Evolutionary conservation across 352 stramenopile genomes (phyloP).

Genomic region (Phytophthora megakarya): DNA sequence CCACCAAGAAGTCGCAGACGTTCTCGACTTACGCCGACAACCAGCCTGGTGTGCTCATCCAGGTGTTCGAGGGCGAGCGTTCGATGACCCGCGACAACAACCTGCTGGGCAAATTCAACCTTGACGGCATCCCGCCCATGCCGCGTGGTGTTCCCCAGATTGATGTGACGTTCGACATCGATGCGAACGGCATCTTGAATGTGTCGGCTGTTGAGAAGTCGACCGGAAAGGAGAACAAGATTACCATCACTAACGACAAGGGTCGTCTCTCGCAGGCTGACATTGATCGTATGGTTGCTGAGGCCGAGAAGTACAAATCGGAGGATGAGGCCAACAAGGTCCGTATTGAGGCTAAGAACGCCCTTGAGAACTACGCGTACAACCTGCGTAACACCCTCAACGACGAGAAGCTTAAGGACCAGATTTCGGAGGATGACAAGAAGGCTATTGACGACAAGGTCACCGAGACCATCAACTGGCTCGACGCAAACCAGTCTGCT

Average conservation of each 20-base stretch:
- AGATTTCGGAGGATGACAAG: constrained; percentile 92
- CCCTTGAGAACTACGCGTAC: constrained; percentile 95
- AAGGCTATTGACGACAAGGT: constrained; percentile 86
- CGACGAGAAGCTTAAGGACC: constrained; percentile 94
- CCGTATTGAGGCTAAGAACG: constrained; percentile 97
- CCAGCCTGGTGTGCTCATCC: constrained; percentile 86
- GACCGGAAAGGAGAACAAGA: constrained; percentile 97
- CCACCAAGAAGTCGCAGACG: constrained; percentile 85
- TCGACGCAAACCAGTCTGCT: constrained; percentile 92
- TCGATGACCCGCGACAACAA: constrained; percentile 95
- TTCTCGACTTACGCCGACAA: constrained; percentile 92
- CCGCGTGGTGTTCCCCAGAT: constrained; percentile 90
- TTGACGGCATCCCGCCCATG: constrained; percentile 88
- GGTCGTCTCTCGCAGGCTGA: constrained; percentile 96
- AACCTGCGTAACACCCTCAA: constrained; percentile 91
- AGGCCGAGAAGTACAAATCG: constrained; percentile 98
- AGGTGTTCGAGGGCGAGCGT: constrained; percentile 94
- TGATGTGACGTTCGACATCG: constrained; percentile 91
- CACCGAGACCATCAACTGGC: constrained; percentile 97
- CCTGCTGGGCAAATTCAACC: constrained; percentile 87
- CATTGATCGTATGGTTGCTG: constrained; percentile 98
- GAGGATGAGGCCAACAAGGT: constrained; percentile 97
- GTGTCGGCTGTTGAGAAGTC: constrained; percentile 93
- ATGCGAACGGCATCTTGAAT: constrained; percentile 93
- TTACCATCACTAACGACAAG: constrained; percentile 99